phyloP scores from a whole-genome alignment of 2,329 filamentous ascomycete genomes.

The Colletotrichum falcatum region DNA sequence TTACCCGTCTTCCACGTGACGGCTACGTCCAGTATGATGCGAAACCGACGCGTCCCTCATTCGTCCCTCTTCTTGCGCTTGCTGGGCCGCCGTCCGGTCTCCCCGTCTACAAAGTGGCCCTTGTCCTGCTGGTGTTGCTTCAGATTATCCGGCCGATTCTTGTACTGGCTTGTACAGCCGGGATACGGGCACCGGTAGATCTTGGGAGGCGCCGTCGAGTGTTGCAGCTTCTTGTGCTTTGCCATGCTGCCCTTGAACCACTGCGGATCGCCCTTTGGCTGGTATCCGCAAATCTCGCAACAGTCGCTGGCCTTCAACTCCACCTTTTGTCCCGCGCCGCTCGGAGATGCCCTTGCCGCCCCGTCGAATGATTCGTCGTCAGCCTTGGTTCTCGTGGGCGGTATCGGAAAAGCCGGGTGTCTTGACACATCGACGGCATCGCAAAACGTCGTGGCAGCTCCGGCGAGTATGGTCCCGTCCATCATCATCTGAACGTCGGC shows the following conservation, averaged over 20 bases:
- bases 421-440: neutral
- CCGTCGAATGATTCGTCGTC: neutral
- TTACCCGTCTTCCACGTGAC: slow-evolving; percentile 1
- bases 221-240: slow-evolving; percentile 68
- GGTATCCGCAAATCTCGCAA: slow-evolving; percentile 66
- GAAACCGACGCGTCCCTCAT: slow-evolving; percentile 25
- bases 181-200: slow-evolving; percentile 67
- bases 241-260: slow-evolving; percentile 71
- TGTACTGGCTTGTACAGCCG: slow-evolving; percentile 66
- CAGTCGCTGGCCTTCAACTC: slow-evolving; percentile 59
- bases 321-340: slow-evolving; percentile 47
- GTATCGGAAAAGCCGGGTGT: neutral
- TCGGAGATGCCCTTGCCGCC: slow-evolving; percentile 21
- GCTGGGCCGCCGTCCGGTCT: slow-evolving; percentile 52
- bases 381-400: neutral
- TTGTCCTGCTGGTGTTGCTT: slow-evolving; percentile 69
- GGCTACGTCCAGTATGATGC: neutral
- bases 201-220: slow-evolving; percentile 60
- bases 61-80: slow-evolving; percentile 61
- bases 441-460: neutral
- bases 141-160: slow-evolving; percentile 67
- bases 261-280: slow-evolving; percentile 66
- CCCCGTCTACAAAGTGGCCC: slow-evolving; percentile 63
- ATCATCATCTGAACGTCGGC: slow-evolving; percentile 4
- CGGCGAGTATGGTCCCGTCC: neutral